These are phyloP conservation scores for Tinospora cordifolia DNA, from an alignment of 164 flowering plant species.

Conservation along the genomic window DNA sequence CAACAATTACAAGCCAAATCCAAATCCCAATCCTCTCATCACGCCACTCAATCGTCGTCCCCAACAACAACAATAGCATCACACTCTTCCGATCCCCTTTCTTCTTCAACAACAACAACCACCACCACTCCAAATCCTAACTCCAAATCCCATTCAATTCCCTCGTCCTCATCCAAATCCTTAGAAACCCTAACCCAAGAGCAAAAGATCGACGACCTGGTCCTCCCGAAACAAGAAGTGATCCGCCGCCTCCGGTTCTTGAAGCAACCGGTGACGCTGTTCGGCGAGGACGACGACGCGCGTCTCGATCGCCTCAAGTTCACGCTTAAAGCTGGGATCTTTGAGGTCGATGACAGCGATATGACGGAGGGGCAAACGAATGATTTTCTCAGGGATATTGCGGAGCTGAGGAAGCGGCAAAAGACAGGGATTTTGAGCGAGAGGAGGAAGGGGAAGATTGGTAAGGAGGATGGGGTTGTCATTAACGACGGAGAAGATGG, in stretches of 20 bases:
- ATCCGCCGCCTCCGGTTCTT: conserved; percentile 80
- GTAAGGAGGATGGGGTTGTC: conserved; percentile 32
- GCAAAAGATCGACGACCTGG: conserved; percentile 68
- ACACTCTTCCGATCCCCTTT: neutral
- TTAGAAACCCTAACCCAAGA: conserved; percentile 49
- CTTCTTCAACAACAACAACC: conserved; percentile 8
- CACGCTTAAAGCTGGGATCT: conserved; percentile 62
- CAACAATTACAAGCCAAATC: conserved; percentile 69
- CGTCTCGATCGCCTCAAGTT: conserved; percentile 72
- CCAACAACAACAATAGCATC: conserved; percentile 11
- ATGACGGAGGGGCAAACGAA: conserved; percentile 98
- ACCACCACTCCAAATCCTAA: conserved; percentile 27
- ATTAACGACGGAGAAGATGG: conserved; percentile 38
- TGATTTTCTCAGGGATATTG: conserved; percentile 83
- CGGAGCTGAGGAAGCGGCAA: conserved; percentile 85
- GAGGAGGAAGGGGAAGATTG: conserved; percentile 52
- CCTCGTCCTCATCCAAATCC: conserved; percentile 27
- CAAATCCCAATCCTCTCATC: conserved; percentile 3
- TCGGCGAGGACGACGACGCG: conserved; percentile 84
- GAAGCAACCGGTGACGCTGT: conserved; percentile 86
- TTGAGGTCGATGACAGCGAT: conserved; percentile 80
- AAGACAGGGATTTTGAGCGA: conserved; percentile 72
- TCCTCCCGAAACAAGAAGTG: conserved; percentile 74
- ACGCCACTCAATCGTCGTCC: conserved; percentile 1
- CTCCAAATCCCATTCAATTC: conserved; percentile 21